These are phyloP conservation scores for Avena eriantha DNA, from an alignment of 176 grass and related monocot species.

Conservation along the genomic window DNA sequence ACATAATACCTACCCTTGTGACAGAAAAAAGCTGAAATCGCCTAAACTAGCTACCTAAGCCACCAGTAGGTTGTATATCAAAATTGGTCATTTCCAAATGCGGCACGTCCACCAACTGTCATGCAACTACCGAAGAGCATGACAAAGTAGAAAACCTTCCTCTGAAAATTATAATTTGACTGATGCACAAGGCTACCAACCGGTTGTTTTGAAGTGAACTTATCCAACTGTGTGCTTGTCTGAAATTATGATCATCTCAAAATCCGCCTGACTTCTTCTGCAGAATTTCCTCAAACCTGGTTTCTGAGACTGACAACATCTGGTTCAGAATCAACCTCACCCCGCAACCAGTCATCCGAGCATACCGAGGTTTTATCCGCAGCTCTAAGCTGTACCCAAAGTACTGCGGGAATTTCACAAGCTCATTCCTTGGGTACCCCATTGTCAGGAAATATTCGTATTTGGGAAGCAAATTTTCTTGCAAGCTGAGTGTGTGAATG, in stretches of 20 bases:
- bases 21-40: neutral
- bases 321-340: conserved; percentile 76
- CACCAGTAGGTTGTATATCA: neutral
- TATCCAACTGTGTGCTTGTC: neutral
- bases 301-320: conserved; percentile 68
- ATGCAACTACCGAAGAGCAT: neutral
- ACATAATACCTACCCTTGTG: neutral
- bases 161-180: conserved; percentile 10
- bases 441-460: conserved; percentile 84
- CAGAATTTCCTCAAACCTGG: conserved; percentile 69
- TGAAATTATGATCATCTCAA: conserved; percentile 38
- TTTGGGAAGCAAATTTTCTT: conserved; percentile 79
- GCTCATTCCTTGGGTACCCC: conserved; percentile 78
- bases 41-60: conserved; percentile 37
- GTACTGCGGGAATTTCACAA: conserved; percentile 95
- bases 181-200: neutral
- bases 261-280: conserved; percentile 51
- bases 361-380: conserved; percentile 82
- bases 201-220: neutral
- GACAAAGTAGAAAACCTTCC: conserved; percentile 12
- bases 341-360: conserved; percentile 59
- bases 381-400: conserved; percentile 79
- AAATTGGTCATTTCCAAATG: conserved; percentile 1
- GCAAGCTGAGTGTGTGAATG: conserved; percentile 88
- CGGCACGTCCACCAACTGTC: neutral